Evolutionary conservation across 2,329 filamentous ascomycete species (phyloP).

Genomic region (Curvularia lunata): DNA sequence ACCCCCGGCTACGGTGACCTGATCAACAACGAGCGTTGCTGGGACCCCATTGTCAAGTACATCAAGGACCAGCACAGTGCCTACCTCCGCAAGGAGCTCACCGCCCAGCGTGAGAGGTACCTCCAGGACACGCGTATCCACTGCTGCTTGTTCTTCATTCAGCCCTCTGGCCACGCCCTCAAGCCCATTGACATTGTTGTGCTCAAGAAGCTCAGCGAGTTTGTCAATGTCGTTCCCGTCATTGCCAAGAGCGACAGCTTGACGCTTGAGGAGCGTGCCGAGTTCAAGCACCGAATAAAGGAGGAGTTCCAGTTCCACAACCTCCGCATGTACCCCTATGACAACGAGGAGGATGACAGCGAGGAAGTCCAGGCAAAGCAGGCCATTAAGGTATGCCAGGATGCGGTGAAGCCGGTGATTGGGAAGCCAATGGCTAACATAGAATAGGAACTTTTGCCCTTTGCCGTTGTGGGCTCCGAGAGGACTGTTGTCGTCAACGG

Average conservation of each 20-base stretch:
- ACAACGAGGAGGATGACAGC: conserved; percentile 97
- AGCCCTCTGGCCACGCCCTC: conserved; percentile 95
- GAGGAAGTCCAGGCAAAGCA: conserved; percentile 93
- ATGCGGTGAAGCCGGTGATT: neutral
- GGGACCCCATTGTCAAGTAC: conserved; percentile 99
- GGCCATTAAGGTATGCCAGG: conserved; percentile 83
- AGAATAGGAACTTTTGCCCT: conserved; percentile 84
- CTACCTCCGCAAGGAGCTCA: conserved; percentile 98
- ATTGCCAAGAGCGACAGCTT: conserved; percentile 98
- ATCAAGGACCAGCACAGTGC: conserved; percentile 99
- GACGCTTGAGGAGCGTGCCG: conserved; percentile 91
- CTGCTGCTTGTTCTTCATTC: conserved; percentile 99
- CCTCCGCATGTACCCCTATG: conserved; percentile 99
- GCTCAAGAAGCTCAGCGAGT: conserved; percentile 98
- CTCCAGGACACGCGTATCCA: conserved; percentile 99
- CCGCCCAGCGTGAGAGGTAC: conserved; percentile 97
- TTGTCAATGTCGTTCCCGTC: conserved; percentile 98
- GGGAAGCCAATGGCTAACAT: conserved; percentile 43
- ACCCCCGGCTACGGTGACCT: conserved; percentile 98
- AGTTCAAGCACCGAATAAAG: conserved; percentile 98
- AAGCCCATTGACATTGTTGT: conserved; percentile 99
- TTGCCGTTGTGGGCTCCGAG: conserved; percentile 97
- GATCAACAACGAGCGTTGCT: conserved; percentile 99
- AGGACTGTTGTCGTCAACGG: conserved; percentile 97
- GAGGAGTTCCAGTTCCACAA: conserved; percentile 99